Evolutionary conservation across 305 asterid species (phyloP).

Genomic region (Rubia tinctorum): DNA sequence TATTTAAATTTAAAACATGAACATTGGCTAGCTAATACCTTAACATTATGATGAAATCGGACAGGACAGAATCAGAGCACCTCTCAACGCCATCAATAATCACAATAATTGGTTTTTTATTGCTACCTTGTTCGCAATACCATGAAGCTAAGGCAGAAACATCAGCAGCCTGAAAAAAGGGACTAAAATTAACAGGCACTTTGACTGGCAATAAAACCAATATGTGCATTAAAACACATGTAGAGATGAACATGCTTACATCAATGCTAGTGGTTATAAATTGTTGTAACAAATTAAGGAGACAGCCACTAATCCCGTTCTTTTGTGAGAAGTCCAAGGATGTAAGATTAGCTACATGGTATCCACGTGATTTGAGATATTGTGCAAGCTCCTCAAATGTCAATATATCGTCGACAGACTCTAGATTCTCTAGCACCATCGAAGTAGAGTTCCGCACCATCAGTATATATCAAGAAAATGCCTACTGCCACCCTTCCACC

Average conservation of each 20-base stretch:
- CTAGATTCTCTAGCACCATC: constrained; percentile 64
- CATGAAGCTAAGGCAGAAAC: constrained; percentile 78
- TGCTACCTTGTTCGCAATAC: constrained; percentile 62
- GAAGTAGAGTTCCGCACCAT: constrained; percentile 3
- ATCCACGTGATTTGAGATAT: constrained; percentile 59
- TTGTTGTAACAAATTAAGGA: constrained; percentile 64
- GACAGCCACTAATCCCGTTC: constrained; percentile 79
- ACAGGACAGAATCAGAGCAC: constrained; percentile 71
- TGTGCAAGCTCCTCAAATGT: constrained; percentile 74
- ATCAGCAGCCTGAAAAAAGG: constrained; percentile 65
- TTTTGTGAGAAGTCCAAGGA: constrained; percentile 72
- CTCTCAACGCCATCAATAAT: constrained; percentile 82
- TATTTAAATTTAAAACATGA: background rate
- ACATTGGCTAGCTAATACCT: constrained; percentile 38
- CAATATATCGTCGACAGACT: constrained; percentile 75
- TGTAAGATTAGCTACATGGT: constrained; percentile 73
- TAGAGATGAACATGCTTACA: constrained; percentile 41
- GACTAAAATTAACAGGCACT: constrained; percentile 9
- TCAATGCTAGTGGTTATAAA: constrained; percentile 52
- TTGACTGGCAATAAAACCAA: background rate
- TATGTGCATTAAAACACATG: background rate
- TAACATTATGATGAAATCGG: constrained; percentile 74
- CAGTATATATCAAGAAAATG: background rate
- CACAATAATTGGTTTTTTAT: constrained; percentile 64
- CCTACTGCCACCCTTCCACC: background rate